A percentile compares a stretch with the other conserved stretches of the same genome.
Conservation (phyloP, 169 alveolate species). For the Eimeria praecox region DNA sequence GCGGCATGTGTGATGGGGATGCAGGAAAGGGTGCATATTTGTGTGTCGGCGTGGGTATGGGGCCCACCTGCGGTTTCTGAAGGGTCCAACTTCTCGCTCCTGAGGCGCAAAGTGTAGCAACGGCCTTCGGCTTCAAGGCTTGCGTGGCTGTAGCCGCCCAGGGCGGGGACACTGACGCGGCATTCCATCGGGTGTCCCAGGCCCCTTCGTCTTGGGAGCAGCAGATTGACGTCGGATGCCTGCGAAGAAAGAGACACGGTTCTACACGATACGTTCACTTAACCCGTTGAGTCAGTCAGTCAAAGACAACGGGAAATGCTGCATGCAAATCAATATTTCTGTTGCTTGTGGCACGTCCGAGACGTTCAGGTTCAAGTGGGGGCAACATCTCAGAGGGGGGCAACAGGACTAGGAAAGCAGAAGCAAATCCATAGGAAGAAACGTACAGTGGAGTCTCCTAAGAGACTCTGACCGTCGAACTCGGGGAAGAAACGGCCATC, state of each 20-base stretch:
- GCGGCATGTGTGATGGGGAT: too few relatives aligned
- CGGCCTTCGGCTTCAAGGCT: slow-evolving; percentile 86
- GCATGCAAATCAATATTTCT: not conserved
- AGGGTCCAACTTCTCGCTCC: slow-evolving; percentile 88
- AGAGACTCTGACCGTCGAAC: slow-evolving; percentile 88
- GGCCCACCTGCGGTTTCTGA: slow-evolving; percentile 85
- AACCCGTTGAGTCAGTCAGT: not conserved
- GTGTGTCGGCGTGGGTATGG: not conserved
- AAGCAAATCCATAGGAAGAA: not conserved
- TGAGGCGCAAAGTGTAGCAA: slow-evolving; percentile 88
- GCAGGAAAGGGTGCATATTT: not conserved
- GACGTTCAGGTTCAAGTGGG: not conserved
- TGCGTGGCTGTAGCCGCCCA: slow-evolving; percentile 90
- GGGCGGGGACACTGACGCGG: slow-evolving; percentile 88
- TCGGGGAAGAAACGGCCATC: slow-evolving; percentile 86
- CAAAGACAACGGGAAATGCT: not conserved
- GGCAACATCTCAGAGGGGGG: not conserved
- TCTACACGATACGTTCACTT: not conserved
- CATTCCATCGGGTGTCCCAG: slow-evolving; percentile 80
- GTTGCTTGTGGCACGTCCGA: not conserved
- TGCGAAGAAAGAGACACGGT: slow-evolving; percentile 27
- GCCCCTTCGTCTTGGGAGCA: slow-evolving; percentile 54
- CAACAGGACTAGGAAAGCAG: not conserved
- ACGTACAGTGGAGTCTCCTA: slow-evolving; percentile 79
- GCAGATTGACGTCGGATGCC: slow-evolving; percentile 52